Evolutionary conservation across 2,329 filamentous ascomycete species (phyloP).

Genomic region (Ophiocordyceps camponoti-leonardi): DNA sequence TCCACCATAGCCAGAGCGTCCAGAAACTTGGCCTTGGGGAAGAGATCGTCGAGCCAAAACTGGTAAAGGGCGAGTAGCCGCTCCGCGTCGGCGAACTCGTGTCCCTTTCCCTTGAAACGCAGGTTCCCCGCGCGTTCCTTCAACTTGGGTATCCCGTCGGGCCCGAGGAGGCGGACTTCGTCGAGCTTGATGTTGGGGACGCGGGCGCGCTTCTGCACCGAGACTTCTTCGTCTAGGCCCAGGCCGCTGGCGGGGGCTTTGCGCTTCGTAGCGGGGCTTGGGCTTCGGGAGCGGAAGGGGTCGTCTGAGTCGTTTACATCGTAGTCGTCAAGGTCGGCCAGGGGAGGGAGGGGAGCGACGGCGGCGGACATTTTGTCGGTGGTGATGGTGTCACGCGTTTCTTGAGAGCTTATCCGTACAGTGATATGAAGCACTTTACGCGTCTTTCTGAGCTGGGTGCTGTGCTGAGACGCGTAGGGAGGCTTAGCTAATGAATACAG

Average conservation of each 20-base stretch:
- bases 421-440: background rate
- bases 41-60: slow-evolving; percentile 90
- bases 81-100: slow-evolving; percentile 82
- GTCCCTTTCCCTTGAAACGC: slow-evolving; percentile 80
- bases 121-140: slow-evolving; percentile 53
- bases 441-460: too few relatives aligned
- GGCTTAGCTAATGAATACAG: background rate
- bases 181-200: slow-evolving; percentile 71
- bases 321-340: slow-evolving; percentile 62
- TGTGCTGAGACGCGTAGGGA: background rate
- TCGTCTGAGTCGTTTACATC: slow-evolving; percentile 39
- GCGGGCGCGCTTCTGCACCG: slow-evolving; percentile 58
- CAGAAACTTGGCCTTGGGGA: slow-evolving; percentile 82
- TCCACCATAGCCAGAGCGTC: slow-evolving; percentile 85
- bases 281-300: slow-evolving; percentile 29
- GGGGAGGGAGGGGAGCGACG: slow-evolving; percentile 6
- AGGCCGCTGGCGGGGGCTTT: slow-evolving; percentile 48
- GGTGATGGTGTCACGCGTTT: background rate
- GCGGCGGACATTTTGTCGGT: slow-evolving; percentile 9
- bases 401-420: background rate
- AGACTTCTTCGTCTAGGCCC: slow-evolving; percentile 76
- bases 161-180: slow-evolving; percentile 62
- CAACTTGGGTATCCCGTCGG: slow-evolving; percentile 68
- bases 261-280: slow-evolving; percentile 21
- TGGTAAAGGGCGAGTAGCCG: slow-evolving; percentile 82